phyloP scores from a whole-genome alignment of 768 basidiomycete species.

The Tubosaeta sp. region DNA sequence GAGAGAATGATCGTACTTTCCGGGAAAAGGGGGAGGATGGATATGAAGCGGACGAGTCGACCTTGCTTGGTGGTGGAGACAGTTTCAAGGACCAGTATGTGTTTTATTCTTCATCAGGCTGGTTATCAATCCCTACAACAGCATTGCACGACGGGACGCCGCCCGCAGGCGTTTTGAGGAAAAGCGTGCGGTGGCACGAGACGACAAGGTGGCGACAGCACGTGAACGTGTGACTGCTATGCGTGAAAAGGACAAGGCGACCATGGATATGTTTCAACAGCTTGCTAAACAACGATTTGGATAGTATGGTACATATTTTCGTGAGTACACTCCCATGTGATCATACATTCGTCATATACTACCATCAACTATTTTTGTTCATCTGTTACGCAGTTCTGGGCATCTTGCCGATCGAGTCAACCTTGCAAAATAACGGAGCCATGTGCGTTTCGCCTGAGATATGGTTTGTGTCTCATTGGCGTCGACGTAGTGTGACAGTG shows the following conservation, averaged over 20 bases:
- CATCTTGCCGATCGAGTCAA: neutral
- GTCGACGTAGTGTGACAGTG: neutral
- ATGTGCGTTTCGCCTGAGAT: neutral
- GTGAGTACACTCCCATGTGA: constrained; percentile 13
- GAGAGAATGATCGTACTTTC: constrained; percentile 68
- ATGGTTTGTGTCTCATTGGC: neutral
- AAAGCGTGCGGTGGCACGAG: constrained; percentile 36
- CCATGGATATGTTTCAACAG: constrained; percentile 96
- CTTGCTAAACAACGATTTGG: constrained; percentile 88
- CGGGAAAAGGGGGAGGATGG: constrained; percentile 73
- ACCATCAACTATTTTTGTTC: neutral
- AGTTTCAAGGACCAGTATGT: constrained; percentile 76
- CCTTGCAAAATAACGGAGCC: neutral
- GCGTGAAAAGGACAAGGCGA: constrained; percentile 81
- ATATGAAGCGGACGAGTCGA: constrained; percentile 72
- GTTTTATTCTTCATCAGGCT: neutral
- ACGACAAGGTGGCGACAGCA: constrained; percentile 46
- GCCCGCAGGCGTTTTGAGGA: constrained; percentile 60
- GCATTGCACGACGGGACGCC: constrained; percentile 72
- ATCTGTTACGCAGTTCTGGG: neutral
- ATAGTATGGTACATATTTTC: constrained; percentile 31
- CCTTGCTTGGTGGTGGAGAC: constrained; percentile 77
- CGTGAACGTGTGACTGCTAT: constrained; percentile 61
- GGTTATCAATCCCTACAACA: constrained; percentile 28
- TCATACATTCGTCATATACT: neutral